Evolutionary conservation across 2,329 filamentous ascomycete genomes (phyloP).

Genomic region (Calonectria multiphialidica): DNA sequence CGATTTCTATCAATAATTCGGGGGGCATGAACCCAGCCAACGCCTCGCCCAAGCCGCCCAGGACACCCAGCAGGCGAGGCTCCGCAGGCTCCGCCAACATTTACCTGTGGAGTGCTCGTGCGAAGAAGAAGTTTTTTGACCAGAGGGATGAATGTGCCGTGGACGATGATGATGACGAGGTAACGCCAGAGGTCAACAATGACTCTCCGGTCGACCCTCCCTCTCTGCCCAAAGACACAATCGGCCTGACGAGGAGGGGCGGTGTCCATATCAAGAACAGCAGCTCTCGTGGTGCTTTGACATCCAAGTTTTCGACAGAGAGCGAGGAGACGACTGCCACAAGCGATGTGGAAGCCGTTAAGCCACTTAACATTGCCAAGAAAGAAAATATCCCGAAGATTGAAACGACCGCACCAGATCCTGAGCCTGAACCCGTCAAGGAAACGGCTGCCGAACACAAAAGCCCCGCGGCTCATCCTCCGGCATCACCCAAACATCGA

Average conservation of each 20-base stretch:
- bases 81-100: slow-evolving; percentile 49
- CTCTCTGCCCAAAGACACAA: slow-evolving; percentile 29
- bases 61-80: slow-evolving; percentile 44
- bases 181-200: slow-evolving; percentile 12
- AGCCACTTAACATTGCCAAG: slow-evolving; percentile 12
- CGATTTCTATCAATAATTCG: slow-evolving; percentile 50
- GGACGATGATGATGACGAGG: slow-evolving; percentile 37
- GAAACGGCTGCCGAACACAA: neutral
- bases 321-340: neutral
- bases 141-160: slow-evolving; percentile 38
- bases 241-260: slow-evolving; percentile 37
- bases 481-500: slow-evolving; percentile 19
- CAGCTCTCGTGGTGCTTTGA: neutral
- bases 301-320: slow-evolving; percentile 2
- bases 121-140: slow-evolving; percentile 25
- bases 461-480: slow-evolving; percentile 18
- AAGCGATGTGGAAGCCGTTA: neutral
- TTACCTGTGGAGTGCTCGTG: slow-evolving; percentile 43
- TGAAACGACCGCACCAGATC: neutral
- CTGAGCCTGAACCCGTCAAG: neutral
- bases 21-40: slow-evolving; percentile 43
- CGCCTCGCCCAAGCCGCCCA: slow-evolving; percentile 37
- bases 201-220: slow-evolving; percentile 29
- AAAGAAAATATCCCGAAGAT: neutral
- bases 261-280: slow-evolving; percentile 34